Base-by-base conservation (phyloP, 768 basidiomycete species). In the Phaffia australis region DNA sequence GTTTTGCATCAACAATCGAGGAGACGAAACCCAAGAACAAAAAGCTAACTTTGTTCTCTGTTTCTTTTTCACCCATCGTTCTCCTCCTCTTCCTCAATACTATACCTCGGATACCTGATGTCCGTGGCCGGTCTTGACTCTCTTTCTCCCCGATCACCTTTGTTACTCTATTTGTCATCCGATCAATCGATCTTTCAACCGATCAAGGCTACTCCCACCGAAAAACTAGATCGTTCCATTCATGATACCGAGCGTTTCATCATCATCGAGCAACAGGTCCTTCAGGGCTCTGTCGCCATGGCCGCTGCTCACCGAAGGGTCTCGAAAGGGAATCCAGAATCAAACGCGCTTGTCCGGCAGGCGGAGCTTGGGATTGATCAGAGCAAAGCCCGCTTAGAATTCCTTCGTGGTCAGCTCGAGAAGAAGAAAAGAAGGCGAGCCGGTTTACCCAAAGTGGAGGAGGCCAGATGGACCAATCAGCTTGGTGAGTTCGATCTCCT, bases 211-310 rank as follows among this genome's bases (percentile, higher is more conserved):
- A 47, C 15, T 52, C 29, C 65, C 21, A 66, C 51, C 60, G 66
- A 67, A 30, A 69, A 69, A 58, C 61, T 69, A 35, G 67, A 69
- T 35, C 56, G 58, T 19, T 63, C 60, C 4, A 69, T 69, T 29
- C 55, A 46, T 32, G 67, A 69, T 42, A 69, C 67, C 21, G 63
- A 63, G 57, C 61, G 60, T 46, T 69, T 69, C 63, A 69, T 69
- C 56, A 46, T 54, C 30, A 69, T 69, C 52, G 67, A 69, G 56
- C 61, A 59, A 30, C 60, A 63, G 55, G 47, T 69, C 56, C 67
- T 69, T 1, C 63, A 64, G 46, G 67, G 61, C n/a, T 59, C 56
- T 15, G 32, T 63, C 1, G 61, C 62, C 48, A 64, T 64, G 57
- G 67, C 62, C 14, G 67, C 67, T 19, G 67, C 67, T 35, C 63